A percentile compares a stretch with the other conserved stretches of the same genome.
phyloP scores from a whole-genome alignment of 257 asterid genomes.

The Cruciata laevipes region DNA sequence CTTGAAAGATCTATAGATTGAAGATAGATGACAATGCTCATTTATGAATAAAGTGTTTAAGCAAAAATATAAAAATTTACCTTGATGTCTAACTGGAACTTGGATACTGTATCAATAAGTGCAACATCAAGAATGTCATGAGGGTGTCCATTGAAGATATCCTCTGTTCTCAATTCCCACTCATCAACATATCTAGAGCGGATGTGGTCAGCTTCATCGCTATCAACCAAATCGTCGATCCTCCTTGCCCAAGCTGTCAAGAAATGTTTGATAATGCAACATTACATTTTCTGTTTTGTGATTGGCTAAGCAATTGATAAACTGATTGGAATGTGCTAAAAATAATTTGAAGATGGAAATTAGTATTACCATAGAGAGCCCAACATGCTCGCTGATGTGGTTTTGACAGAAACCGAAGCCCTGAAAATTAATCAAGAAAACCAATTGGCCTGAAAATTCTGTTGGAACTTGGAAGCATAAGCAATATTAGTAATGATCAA shows the following conservation, averaged over 20 bases:
- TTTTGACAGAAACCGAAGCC: constrained; percentile 64
- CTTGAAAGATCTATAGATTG: too few relatives aligned
- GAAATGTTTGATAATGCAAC: too few relatives aligned
- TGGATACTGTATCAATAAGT: constrained; percentile 54
- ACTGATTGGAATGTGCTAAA: too few relatives aligned
- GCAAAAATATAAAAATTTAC: constrained; percentile 19
- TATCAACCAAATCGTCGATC: constrained; percentile 81
- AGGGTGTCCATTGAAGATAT: constrained; percentile 59
- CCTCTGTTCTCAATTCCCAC: constrained; percentile 71
- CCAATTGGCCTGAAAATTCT: too few relatives aligned
- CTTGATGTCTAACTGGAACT: constrained; percentile 66
- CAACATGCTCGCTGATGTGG: constrained; percentile 65
- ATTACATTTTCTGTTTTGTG: too few relatives aligned
- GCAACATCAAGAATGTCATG: constrained; percentile 76
- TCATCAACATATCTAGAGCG: constrained; percentile 50
- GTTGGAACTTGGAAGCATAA: too few relatives aligned
- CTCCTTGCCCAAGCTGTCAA: constrained; percentile 73
- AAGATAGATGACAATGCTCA: too few relatives aligned
- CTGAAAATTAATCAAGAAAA: too few relatives aligned
- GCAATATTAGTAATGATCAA: too few relatives aligned
- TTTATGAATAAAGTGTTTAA: too few relatives aligned
- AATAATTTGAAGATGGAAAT: too few relatives aligned
- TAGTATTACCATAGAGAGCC: constrained; percentile 69
- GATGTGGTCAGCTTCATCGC: constrained; percentile 47
- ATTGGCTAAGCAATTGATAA: too few relatives aligned